Conservation (phyloP, 805 yeast species). For the Saccharomycopsis synnaedendra region DNA sequence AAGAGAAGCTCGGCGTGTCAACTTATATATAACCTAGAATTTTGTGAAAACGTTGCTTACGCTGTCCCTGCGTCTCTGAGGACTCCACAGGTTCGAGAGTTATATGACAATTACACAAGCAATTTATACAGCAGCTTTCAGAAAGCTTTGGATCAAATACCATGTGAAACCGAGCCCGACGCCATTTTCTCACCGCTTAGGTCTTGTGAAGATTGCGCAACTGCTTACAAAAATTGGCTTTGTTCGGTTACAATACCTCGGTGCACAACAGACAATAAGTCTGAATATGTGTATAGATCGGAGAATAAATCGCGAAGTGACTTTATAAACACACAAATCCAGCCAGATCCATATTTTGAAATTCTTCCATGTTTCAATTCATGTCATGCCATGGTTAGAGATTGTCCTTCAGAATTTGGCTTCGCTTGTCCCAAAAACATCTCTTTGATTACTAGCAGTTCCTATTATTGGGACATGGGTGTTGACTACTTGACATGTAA, state of each 20-base stretch:
- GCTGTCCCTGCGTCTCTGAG: slow-evolving; percentile 52
- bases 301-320: slow-evolving; percentile 46
- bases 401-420: slow-evolving; percentile 71
- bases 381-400: slow-evolving; percentile 67
- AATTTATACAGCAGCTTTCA: slow-evolving; percentile 53
- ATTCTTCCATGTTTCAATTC: slow-evolving; percentile 77
- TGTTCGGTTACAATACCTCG: slow-evolving; percentile 85
- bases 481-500: slow-evolving; percentile 10
- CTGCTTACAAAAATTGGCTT: slow-evolving; percentile 74
- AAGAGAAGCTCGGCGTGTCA: slow-evolving; percentile 49
- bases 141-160: slow-evolving; percentile 60
- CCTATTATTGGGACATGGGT: slow-evolving; percentile 13
- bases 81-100: slow-evolving; percentile 21
- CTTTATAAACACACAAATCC: slow-evolving; percentile 40
- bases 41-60: slow-evolving; percentile 77
- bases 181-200: slow-evolving; percentile 63
- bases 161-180: slow-evolving; percentile 61
- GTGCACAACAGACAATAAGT: slow-evolving; percentile 44
- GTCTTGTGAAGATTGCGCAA: slow-evolving; percentile 62
- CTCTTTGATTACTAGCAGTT: neutral
- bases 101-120: slow-evolving; percentile 58
- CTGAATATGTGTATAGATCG: slow-evolving; percentile 35
- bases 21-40: slow-evolving; percentile 59
- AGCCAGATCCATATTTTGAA: slow-evolving; percentile 61
- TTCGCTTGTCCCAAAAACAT: slow-evolving; percentile 55